phyloP scores from a whole-genome alignment of 1,139 yeast genomes.

The Geotrichum citri-aurantii region DNA sequence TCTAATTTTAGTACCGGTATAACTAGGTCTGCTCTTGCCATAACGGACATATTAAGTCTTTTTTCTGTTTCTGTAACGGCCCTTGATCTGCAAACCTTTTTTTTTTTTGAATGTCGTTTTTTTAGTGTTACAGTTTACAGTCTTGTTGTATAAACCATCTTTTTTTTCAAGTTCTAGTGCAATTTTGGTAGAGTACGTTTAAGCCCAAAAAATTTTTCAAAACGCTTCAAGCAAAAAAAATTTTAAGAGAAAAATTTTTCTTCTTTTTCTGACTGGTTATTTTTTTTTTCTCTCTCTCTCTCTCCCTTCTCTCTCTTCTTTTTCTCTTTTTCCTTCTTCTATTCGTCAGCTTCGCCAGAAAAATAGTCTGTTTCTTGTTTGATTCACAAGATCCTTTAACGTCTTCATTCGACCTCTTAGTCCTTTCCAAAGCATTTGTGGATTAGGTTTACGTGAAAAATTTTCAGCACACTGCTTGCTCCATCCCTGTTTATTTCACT shows the following conservation, averaged over 20 bases:
- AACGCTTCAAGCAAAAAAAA: background rate
- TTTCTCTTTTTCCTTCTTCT: background rate
- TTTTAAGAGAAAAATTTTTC: background rate
- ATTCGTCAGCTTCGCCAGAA: background rate
- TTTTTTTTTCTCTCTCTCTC: background rate
- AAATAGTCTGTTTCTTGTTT: background rate
- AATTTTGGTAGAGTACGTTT: background rate
- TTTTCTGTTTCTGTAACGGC: background rate
- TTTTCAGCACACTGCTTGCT: background rate
- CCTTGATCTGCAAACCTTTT: background rate
- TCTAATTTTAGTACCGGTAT: too few species aligned
- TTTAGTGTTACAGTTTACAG: background rate
- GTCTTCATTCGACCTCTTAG: background rate
- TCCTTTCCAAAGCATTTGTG: background rate
- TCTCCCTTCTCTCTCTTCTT: background rate
- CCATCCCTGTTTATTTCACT: background rate
- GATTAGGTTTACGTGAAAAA: background rate
- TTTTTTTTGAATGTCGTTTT: background rate
- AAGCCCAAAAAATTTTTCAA: background rate
- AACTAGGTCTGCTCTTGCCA: too few species aligned
- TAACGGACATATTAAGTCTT: too few species aligned
- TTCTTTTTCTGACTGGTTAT: background rate
- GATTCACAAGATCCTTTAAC: background rate
- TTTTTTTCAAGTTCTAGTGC: background rate
- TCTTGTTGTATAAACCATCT: background rate